phyloP scores from a whole-genome alignment of 164 flowering plant species.

The Nymphaea thermarum region DNA sequence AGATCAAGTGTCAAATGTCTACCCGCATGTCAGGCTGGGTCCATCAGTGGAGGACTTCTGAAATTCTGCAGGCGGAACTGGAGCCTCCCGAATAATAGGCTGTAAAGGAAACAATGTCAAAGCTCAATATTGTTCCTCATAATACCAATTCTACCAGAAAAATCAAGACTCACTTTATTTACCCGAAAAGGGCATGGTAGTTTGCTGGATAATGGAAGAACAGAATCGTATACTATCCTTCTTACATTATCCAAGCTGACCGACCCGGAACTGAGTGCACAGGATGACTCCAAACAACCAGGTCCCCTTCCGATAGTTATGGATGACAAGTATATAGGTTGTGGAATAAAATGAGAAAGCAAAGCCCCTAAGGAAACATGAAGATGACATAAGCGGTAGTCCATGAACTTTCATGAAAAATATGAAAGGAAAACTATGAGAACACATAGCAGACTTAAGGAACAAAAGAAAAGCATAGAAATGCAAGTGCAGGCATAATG shows the following conservation, averaged over 20 bases:
- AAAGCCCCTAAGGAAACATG: slow-evolving; percentile 49
- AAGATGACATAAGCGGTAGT: too few species aligned
- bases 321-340: slow-evolving; percentile 76
- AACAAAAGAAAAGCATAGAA: too few species aligned
- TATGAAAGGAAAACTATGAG: too few species aligned
- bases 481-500: too few species aligned
- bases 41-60: slow-evolving; percentile 59
- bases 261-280: too few species aligned
- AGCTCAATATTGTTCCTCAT: too few species aligned
- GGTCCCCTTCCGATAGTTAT: slow-evolving; percentile 54
- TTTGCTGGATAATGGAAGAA: slow-evolving; percentile 33
- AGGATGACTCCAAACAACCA: neutral
- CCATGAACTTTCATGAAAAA: too few species aligned
- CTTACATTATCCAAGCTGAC: slow-evolving; percentile 15
- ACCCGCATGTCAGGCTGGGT: slow-evolving; percentile 84
- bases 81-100: slow-evolving; percentile 59
- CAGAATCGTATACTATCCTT: slow-evolving; percentile 43
- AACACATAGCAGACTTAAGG: too few species aligned
- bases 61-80: slow-evolving; percentile 69
- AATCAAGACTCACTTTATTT: slow-evolving; percentile 40
- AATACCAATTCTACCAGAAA: neutral
- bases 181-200: slow-evolving; percentile 44
- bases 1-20: slow-evolving; percentile 1
- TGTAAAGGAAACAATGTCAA: slow-evolving; percentile 19
- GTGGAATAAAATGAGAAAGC: slow-evolving; percentile 64